Evolutionary conservation across 2,329 filamentous ascomycete genomes (phyloP), one percentile per base, ranked within the genome.

Genomic region (Talaromyces albobiverticillius): DNA sequence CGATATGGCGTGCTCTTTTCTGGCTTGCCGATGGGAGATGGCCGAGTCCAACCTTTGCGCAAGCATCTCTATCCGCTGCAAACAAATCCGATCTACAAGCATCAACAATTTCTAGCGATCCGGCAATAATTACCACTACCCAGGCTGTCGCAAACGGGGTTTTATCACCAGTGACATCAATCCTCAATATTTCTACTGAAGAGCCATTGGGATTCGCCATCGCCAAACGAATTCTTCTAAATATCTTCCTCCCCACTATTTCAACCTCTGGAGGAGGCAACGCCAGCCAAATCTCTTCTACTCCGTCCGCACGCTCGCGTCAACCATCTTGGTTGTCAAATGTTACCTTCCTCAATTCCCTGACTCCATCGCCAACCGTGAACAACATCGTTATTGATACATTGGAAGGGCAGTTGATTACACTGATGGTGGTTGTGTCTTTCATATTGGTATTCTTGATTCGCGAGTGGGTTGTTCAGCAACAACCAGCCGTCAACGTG

Each of bases 401-500:
- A 1, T 76, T 96, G 3, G 94, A 99, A 73, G 94, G 94, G 3
- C 92, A 96, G 67, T 83, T 97, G 46, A 96, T 99, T 61, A 99
- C 93, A 0, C 76, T 96, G 5, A 76, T 95, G 10, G 90, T 97
- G 48, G 93, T 99, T 7, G 82, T 96, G 42, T 91, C 88, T 55
- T 99, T 97, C 71, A 96, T 99, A 56, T 76, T 99, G n/a, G 86
- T 99, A 40, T 99, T 99, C 62, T 75, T 99, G 3, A 96, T 99
- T 45, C 80, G 95, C 45, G 94, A 99, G 74, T 99, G 96, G 82
- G 94, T 99, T 48, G 91, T 99, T 9, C 94, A 99, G 69, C 94
- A 99, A 69, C 94, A 99, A 67, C 94, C 93, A 4, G 87, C 92
- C 60, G 87, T 94, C 61, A 95, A 95, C 64, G 86, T 94, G 77